Conservation (phyloP, 352 stramenopile species). For the Pilasporangium apinafurcum region DNA sequence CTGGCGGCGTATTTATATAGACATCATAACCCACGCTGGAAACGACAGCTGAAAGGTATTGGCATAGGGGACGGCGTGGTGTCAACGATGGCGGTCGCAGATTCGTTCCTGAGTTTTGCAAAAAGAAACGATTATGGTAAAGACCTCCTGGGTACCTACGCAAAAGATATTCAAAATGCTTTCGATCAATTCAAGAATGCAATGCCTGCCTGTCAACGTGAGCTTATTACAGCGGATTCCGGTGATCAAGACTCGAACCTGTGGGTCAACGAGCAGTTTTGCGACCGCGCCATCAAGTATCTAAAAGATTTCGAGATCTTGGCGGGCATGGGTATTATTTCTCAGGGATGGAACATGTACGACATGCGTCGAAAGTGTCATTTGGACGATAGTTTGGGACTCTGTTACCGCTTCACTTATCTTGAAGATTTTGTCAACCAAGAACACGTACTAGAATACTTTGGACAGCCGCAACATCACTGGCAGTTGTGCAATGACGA, state of each 20-base stretch:
- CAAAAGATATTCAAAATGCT: conserved; percentile 2
- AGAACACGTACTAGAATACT: conserved; percentile 25
- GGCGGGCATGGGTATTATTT: conserved; percentile 5
- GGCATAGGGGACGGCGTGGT: conserved; percentile 78
- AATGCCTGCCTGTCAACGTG: no score
- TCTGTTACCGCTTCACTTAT: conserved; percentile 64
- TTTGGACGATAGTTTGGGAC: conserved; percentile 25
- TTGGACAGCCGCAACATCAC: conserved; percentile 16
- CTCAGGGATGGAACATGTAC: conserved; percentile 51
- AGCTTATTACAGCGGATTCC: no score
- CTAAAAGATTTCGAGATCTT: conserved; percentile 10
- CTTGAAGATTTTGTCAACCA: conserved; percentile 60
- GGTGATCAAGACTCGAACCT: no score
- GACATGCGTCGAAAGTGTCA: conserved; percentile 56
- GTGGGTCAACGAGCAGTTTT: conserved; percentile 7
- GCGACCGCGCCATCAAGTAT: conserved; percentile 11
- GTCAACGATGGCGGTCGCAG: conserved; percentile 33
- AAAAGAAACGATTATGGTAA: conserved; percentile 29
- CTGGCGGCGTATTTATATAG: conserved; percentile 74
- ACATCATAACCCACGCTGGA: conserved; percentile 14
- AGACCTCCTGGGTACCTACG: conserved; percentile 21
- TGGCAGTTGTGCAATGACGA: conserved; percentile 49
- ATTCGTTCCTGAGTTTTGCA: conserved; percentile 50
- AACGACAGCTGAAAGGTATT: conserved; percentile 65
- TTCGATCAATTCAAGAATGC: no score